phyloP scores from a whole-genome alignment of 2,329 filamentous ascomycete genomes.

The Fusarium verrucosum region DNA sequence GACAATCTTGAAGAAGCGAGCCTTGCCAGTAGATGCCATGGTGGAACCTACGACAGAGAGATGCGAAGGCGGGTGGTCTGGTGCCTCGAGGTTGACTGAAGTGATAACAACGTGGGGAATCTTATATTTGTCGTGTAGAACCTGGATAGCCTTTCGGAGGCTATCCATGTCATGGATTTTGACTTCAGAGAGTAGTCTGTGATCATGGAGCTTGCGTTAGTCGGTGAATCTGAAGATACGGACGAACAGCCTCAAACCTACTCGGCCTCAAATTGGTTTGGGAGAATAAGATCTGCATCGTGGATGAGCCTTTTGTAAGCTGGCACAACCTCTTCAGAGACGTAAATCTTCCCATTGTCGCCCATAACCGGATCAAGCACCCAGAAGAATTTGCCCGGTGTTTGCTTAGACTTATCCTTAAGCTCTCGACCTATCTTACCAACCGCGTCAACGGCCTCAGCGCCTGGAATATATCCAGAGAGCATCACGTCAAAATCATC shows the following conservation, averaged over 20 bases:
- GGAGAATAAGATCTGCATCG: slow-evolving; percentile 89
- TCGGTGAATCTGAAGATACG: not conserved
- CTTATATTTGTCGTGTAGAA: slow-evolving; percentile 77
- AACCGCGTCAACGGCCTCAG: slow-evolving; percentile 82
- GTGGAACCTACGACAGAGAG: slow-evolving; percentile 83
- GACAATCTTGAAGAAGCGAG: slow-evolving; percentile 88
- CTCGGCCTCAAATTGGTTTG: slow-evolving; percentile 98
- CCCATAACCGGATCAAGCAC: slow-evolving; percentile 98
- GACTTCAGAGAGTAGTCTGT: slow-evolving; percentile 84
- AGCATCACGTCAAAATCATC: slow-evolving; percentile 94
- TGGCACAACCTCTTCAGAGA: slow-evolving; percentile 89
- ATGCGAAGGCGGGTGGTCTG: slow-evolving; percentile 58
- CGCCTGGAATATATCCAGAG: slow-evolving; percentile 92
- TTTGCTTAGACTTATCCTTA: slow-evolving; percentile 68
- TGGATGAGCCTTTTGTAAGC: slow-evolving; percentile 84
- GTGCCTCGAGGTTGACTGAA: slow-evolving; percentile 75
- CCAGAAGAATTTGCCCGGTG: slow-evolving; percentile 90
- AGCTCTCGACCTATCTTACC: slow-evolving; percentile 86
- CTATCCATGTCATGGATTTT: slow-evolving; percentile 80
- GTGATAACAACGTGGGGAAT: slow-evolving; percentile 94
- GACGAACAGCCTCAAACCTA: slow-evolving; percentile 55
- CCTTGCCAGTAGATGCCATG: slow-evolving; percentile 67
- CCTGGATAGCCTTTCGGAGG: slow-evolving; percentile 77
- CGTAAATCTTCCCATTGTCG: slow-evolving; percentile 91
- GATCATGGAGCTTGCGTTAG: not conserved